Base-by-base conservation (phyloP, 2,329 filamentous ascomycete genomes). In the Lachnellula suecica region DNA sequence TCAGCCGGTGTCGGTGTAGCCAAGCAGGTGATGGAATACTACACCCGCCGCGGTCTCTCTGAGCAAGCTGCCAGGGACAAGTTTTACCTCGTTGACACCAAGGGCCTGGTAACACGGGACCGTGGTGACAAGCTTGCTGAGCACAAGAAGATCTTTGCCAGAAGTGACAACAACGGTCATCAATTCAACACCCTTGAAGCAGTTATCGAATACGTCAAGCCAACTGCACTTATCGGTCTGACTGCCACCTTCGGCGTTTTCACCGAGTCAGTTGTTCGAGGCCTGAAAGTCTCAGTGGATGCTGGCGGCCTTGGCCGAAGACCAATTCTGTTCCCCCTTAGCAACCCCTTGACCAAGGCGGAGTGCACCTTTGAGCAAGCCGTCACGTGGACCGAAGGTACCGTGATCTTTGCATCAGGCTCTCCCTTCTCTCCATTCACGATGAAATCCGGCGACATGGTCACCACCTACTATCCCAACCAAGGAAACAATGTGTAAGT, bases 291-390 rank as follows among this genome's bases (percentile, higher is more conserved):
- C 4, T 84, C 81, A 2, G 82, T 86, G 29, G 82, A 86, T 59
- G 74, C 79, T 34, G 79, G 81, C 45, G 83, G 83, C 45, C 68
- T 83, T 61, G 91, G 91, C 71, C 83, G 91, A 58, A 79, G 84
- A 58, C 92, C 94, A 57, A 93, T 96, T 67, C 87, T 97, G 65
- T 97, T 99, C 84, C 93, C 93, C 49, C 85, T 99, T 40, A 96
- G 90, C 73, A 97, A 99, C 77, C 94, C 94, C 45, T 85, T 92
- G 47, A 92, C 88, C 74, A 97, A 97, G 79, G 95, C 93, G 8
- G 94, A 99, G 76, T 97, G 94, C 77, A 96, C 91, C 15, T 97
- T 95, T 66, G 92, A 97, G 78, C 89, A 94, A 68, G 94, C 94
- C 15, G 82, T 97, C 66, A 82, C 85, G 66, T 85, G 93, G 85